Evolutionary conservation across 768 basidiomycete species (phyloP).

Genomic region (Termitomyces sp.): DNA sequence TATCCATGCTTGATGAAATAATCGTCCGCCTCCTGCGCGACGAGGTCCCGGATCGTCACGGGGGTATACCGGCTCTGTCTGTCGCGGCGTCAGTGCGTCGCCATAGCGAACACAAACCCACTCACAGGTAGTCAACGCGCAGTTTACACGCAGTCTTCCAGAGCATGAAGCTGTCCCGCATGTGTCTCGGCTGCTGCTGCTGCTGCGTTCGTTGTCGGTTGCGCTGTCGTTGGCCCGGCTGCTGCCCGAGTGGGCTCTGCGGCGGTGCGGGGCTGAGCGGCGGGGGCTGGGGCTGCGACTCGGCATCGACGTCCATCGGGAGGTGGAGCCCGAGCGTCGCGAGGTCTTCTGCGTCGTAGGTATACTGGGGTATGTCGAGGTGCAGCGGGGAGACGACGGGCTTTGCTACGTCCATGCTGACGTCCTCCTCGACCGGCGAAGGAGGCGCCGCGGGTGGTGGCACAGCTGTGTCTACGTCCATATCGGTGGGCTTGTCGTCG

Average conservation of each 20-base stretch:
- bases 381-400: neutral
- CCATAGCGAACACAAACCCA: too few species aligned
- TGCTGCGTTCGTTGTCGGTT: neutral
- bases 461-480: too few species aligned
- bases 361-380: neutral
- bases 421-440: neutral
- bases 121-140: conserved; percentile 17
- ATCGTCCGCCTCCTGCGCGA: conserved; percentile 18
- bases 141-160: conserved; percentile 18
- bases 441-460: neutral
- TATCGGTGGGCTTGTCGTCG: neutral
- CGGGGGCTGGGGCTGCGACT: neutral
- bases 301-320: neutral
- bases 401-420: too few species aligned
- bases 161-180: conserved; percentile 5
- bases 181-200: neutral
- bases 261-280: neutral
- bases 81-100: neutral
- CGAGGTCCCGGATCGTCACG: conserved; percentile 16
- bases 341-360: neutral
- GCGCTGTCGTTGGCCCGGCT: neutral
- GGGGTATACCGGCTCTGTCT: conserved; percentile 16
- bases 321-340: neutral
- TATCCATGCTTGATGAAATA: conserved; percentile 14
- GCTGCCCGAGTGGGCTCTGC: neutral